Evolutionary conservation across 768 basidiomycete species (phyloP).

Genomic region (Porphyrellus cyaneotinctus): DNA sequence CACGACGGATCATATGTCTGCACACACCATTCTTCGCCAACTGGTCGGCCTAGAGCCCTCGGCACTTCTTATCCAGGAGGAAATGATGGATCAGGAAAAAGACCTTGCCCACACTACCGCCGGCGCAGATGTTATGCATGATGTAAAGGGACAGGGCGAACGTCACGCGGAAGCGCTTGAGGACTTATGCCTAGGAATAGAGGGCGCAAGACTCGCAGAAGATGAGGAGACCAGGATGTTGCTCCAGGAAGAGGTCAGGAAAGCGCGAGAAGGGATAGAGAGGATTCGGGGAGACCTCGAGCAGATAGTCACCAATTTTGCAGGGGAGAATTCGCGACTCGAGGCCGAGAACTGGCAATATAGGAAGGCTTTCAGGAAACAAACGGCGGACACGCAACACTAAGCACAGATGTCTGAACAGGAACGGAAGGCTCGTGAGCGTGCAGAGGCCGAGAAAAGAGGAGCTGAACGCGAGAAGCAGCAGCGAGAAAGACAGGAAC

Average conservation of each 20-base stretch:
- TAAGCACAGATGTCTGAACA: constrained; percentile 17
- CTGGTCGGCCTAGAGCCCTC: constrained; percentile 38
- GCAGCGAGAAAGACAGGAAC: neutral
- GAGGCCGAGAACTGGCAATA: constrained; percentile 25
- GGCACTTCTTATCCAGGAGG: constrained; percentile 49
- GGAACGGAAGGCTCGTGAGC: constrained; percentile 25
- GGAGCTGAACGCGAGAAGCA: constrained; percentile 6
- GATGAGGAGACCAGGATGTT: constrained; percentile 43
- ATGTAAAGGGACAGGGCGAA: constrained; percentile 42
- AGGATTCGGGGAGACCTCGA: constrained; percentile 38
- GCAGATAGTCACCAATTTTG: constrained; percentile 37
- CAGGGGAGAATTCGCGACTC: constrained; percentile 33
- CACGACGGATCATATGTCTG: constrained; percentile 43
- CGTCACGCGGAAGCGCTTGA: constrained; percentile 44
- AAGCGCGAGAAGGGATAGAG: constrained; percentile 39
- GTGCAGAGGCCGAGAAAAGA: constrained; percentile 20
- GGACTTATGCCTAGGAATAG: constrained; percentile 42
- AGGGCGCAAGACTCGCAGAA: constrained; percentile 38
- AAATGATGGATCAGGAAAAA: constrained; percentile 48
- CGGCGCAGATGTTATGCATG: constrained; percentile 46
- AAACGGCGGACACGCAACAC: constrained; percentile 19
- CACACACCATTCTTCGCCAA: constrained; percentile 41
- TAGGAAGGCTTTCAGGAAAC: constrained; percentile 15
- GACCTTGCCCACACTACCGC: constrained; percentile 49
- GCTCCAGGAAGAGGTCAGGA: constrained; percentile 39